These are phyloP conservation scores for Cutaneotrichosporon dermatis DNA, from an alignment of 1,284 basidiomycete genomes.

Conservation along the genomic window DNA sequence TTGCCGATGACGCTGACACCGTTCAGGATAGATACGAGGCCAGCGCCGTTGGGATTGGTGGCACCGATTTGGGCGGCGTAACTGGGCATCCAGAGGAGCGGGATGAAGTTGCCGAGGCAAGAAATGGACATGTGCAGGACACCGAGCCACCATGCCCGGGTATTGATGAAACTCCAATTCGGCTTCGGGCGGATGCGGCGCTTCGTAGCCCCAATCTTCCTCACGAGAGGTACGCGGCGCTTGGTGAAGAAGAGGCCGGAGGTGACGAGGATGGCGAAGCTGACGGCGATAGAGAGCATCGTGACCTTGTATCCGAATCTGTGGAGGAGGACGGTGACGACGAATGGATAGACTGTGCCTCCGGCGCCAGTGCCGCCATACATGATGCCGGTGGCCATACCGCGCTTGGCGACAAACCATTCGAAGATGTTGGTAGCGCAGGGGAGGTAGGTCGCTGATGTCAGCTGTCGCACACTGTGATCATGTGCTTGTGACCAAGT, in stretches of 20 bases:
- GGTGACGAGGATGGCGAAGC: slow-evolving; percentile 28
- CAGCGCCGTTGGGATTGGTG: slow-evolving; percentile 36
- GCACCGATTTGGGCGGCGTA: slow-evolving; percentile 39
- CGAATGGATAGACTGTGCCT: slow-evolving; percentile 42
- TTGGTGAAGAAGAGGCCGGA: slow-evolving; percentile 36
- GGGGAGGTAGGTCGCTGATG: slow-evolving; percentile 34
- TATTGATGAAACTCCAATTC: slow-evolving; percentile 28
- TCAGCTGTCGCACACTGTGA: not conserved
- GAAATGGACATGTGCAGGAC: slow-evolving; percentile 33
- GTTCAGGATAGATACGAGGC: slow-evolving; percentile 45
- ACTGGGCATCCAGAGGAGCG: slow-evolving; percentile 36
- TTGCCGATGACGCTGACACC: slow-evolving; percentile 26
- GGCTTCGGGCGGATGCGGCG: slow-evolving; percentile 8
- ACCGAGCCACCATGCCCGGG: slow-evolving; percentile 29
- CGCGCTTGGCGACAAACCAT: slow-evolving; percentile 42
- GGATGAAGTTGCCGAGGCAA: slow-evolving; percentile 45
- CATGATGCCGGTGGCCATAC: slow-evolving; percentile 44
- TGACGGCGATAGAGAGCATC: slow-evolving; percentile 38
- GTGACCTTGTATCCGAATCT: slow-evolving; percentile 43
- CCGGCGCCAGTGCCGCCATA: slow-evolving; percentile 44
- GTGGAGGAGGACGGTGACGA: slow-evolving; percentile 36
- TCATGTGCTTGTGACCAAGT: slow-evolving; percentile 5
- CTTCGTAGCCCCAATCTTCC: not conserved
- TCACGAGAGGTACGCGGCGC: slow-evolving; percentile 34
- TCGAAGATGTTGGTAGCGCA: slow-evolving; percentile 43